These are phyloP conservation scores for Saccharomyces hybrid DNA, from an alignment of 1,139 yeast species.

Conservation along the genomic window DNA sequence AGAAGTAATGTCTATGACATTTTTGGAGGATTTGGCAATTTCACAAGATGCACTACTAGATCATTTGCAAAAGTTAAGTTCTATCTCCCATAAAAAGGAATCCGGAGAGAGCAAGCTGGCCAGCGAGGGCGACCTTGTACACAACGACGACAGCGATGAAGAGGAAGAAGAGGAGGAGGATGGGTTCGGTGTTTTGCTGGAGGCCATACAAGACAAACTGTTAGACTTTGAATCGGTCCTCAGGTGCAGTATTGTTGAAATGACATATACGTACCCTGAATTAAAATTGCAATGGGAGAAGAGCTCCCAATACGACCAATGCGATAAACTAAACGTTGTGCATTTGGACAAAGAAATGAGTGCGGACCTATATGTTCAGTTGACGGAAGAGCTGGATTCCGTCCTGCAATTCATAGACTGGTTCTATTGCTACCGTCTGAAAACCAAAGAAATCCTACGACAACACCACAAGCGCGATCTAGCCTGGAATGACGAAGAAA, in stretches of 20 bases:
- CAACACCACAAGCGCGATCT: background rate
- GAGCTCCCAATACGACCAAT: slow-evolving; percentile 2
- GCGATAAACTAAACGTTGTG: slow-evolving; percentile 10
- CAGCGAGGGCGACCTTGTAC: background rate
- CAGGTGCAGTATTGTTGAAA: slow-evolving; percentile 8
- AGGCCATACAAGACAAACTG: background rate
- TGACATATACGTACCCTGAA: slow-evolving; percentile 14
- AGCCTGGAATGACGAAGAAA: background rate
- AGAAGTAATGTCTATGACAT: background rate
- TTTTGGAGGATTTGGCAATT: background rate
- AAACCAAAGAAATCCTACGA: background rate
- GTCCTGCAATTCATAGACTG: slow-evolving; percentile 16
- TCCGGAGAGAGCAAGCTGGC: background rate
- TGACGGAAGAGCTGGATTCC: slow-evolving; percentile 7
- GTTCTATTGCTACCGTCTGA: slow-evolving; percentile 7
- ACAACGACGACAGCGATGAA: background rate
- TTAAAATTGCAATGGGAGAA: slow-evolving; percentile 12
- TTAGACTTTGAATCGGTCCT: slow-evolving; percentile 14
- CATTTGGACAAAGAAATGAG: slow-evolving; percentile 8
- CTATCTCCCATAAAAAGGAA: background rate
- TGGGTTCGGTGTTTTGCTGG: slow-evolving; percentile 5
- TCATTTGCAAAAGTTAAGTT: background rate
- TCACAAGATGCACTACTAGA: background rate
- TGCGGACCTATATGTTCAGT: background rate
- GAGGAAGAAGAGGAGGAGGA: background rate